A percentile compares a stretch with the other conserved stretches of the same genome.
Evolutionary conservation across 176 grass and related monocot genomes (phyloP).

Genomic region (Chloris gayana): DNA sequence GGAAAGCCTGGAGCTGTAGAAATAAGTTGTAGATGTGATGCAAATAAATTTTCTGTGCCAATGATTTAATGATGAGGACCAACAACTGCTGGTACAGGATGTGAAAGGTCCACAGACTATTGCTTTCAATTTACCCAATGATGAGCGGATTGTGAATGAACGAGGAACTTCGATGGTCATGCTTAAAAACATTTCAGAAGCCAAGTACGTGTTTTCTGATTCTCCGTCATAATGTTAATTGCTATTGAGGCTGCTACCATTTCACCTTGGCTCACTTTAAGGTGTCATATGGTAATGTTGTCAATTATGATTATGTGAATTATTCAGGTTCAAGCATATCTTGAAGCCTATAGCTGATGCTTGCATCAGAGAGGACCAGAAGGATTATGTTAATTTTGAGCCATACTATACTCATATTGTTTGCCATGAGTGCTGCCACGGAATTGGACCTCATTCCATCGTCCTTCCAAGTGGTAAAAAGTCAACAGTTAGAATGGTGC

Average conservation of each 20-base stretch:
- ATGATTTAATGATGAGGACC: constrained; percentile 19
- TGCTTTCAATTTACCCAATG: constrained; percentile 99
- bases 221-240: constrained; percentile 11
- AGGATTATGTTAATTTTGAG: constrained; percentile 84
- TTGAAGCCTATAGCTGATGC: constrained; percentile 84
- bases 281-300: constrained; percentile 24
- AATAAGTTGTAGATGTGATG: background rate
- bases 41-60: constrained; percentile 7
- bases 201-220: constrained; percentile 64
- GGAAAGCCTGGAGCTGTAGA: background rate
- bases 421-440: constrained; percentile 98
- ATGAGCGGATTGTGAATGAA: constrained; percentile 92
- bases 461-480: constrained; percentile 80
- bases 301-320: constrained; percentile 22
- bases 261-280: background rate
- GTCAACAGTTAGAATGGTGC: constrained; percentile 88
- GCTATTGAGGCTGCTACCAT: background rate
- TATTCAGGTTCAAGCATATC: constrained; percentile 82
- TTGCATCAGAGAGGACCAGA: constrained; percentile 82
- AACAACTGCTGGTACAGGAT: constrained; percentile 63
- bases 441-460: constrained; percentile 97
- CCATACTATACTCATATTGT: constrained; percentile 93
- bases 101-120: constrained; percentile 96
- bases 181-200: constrained; percentile 98
- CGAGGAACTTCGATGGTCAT: constrained; percentile 97